Evolutionary conservation across 108 stramenopile species (phyloP).

Genomic region (Chaetoceros muelleri): DNA sequence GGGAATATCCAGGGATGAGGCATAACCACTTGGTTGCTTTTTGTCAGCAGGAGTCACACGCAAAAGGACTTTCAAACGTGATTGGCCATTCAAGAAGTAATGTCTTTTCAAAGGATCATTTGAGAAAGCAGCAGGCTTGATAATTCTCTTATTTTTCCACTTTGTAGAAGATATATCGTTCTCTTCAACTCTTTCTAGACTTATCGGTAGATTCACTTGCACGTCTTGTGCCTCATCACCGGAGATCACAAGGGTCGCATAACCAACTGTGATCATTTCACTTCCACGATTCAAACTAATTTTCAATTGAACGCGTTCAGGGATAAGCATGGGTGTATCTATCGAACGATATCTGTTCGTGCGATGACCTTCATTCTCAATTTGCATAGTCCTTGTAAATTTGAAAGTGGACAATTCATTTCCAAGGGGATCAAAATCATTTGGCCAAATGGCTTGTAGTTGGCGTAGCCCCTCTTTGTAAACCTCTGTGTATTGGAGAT

Average conservation of each 20-base stretch:
- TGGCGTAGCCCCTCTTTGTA: not conserved
- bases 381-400: not conserved
- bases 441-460: not conserved
- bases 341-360: not conserved
- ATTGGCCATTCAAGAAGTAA: not conserved
- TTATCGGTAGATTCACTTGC: not conserved
- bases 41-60: not conserved
- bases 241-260: slow-evolving; percentile 26
- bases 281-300: slow-evolving; percentile 26
- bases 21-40: not conserved
- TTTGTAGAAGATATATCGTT: not conserved
- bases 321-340: no score
- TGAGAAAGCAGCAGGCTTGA: no score
- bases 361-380: not conserved
- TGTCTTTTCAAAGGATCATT: no score
- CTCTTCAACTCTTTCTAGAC: not conserved
- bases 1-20: not conserved
- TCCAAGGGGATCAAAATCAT: not conserved
- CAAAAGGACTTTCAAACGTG: not conserved
- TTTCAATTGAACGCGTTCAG: slow-evolving; percentile 22
- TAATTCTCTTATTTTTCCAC: not conserved
- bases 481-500: not conserved
- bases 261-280: slow-evolving; percentile 39
- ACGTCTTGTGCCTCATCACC: slow-evolving; percentile 35
- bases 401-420: not conserved